Evolutionary conservation across 179 eudicot genomes (phyloP).

Genomic region (Spinacia oleracea): DNA sequence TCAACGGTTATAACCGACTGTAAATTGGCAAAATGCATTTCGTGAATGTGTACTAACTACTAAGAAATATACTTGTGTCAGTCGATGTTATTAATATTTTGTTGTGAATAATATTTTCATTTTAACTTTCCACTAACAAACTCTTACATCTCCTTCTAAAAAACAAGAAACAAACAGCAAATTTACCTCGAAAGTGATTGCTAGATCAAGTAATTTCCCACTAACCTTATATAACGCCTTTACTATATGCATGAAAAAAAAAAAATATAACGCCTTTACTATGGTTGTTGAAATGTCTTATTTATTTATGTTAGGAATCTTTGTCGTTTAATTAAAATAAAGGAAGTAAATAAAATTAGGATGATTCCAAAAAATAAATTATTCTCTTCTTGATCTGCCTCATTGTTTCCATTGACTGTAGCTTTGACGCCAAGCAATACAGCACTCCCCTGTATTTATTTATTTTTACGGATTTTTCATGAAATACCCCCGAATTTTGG

Average conservation of each 20-base stretch:
- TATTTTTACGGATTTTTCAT: too few species aligned
- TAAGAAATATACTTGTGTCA: too few species aligned
- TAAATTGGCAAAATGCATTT: too few species aligned
- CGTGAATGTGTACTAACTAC: too few species aligned
- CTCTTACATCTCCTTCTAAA: not conserved
- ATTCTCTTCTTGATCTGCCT: not conserved
- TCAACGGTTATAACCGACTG: too few species aligned
- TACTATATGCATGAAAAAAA: too few species aligned
- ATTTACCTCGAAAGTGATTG: not conserved
- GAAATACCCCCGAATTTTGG: too few species aligned
- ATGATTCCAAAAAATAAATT: not conserved
- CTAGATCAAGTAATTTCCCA: not conserved
- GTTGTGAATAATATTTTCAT: not conserved
- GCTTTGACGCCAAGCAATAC: not conserved
- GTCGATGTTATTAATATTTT: not conserved
- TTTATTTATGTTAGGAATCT: not conserved
- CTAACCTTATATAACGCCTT: not conserved
- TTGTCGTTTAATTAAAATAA: not conserved
- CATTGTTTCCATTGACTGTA: not conserved
- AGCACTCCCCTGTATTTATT: not conserved
- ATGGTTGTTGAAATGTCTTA: conserved; percentile 18
- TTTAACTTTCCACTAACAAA: not conserved
- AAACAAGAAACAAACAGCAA: not conserved
- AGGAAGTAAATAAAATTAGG: not conserved
- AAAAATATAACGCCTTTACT: too few species aligned